Conservation (phyloP, 2,329 filamentous ascomycete species). For the Hansfordia pulvinata region DNA sequence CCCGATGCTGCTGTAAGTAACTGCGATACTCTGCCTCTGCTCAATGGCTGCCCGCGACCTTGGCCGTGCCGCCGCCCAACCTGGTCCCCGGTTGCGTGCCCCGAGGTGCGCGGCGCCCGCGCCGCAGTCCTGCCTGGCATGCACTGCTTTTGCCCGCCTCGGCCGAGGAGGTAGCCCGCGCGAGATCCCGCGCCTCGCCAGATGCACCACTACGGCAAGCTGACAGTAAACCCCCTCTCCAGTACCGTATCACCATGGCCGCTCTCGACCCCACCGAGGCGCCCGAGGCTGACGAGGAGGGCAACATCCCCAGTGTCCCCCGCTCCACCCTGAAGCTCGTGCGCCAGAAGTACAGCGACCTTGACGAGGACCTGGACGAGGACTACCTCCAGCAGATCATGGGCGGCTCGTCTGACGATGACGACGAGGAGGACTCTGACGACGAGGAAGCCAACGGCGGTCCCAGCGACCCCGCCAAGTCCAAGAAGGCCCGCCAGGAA, state of each 20-base stretch:
- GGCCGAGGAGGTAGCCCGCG: too few species aligned
- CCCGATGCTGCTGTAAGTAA: slow-evolving; percentile 63
- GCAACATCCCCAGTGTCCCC: slow-evolving; percentile 45
- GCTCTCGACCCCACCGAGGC: slow-evolving; percentile 82
- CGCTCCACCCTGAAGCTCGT: slow-evolving; percentile 87
- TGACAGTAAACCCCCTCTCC: slow-evolving; percentile 1
- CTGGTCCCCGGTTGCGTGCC: too few species aligned
- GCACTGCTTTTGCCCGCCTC: too few species aligned
- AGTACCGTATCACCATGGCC: slow-evolving; percentile 99
- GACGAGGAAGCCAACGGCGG: slow-evolving; percentile 75
- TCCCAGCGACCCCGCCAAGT: slow-evolving; percentile 81
- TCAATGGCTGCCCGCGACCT: too few species aligned
- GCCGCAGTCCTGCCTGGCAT: too few species aligned
- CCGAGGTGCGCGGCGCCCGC: too few species aligned
- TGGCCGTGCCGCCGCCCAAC: too few species aligned
- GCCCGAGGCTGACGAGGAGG: slow-evolving; percentile 49
- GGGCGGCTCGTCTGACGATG: slow-evolving; percentile 34
- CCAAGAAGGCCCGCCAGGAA: slow-evolving; percentile 71
- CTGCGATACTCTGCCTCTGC: slow-evolving; percentile 1
- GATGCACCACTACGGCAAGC: neutral
- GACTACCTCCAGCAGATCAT: slow-evolving; percentile 47
- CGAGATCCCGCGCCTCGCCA: slow-evolving; percentile 2
- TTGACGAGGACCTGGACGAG: slow-evolving; percentile 52
- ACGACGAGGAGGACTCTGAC: slow-evolving; percentile 34
- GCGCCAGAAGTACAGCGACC: slow-evolving; percentile 50